phyloP scores from a whole-genome alignment of 2,329 filamentous ascomycete species.

The Botrytis byssoidea region DNA sequence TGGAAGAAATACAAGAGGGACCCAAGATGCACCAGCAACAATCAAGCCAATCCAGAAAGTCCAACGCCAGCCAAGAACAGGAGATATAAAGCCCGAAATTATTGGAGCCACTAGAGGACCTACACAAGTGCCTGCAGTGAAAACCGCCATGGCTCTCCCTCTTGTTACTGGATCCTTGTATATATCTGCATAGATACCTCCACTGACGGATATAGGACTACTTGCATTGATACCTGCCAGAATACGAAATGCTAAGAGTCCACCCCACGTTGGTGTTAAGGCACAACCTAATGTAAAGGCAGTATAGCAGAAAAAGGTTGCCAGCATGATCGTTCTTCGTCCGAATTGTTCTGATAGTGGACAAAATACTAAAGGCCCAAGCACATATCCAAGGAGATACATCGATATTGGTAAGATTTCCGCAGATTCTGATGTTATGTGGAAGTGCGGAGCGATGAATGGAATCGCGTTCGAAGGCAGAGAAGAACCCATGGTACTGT shows the following conservation, averaged over 20 bases:
- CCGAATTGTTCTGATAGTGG: conserved; percentile 66
- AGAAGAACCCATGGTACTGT: conserved; percentile 65
- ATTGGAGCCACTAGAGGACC: conserved; percentile 63
- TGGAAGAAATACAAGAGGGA: conserved; percentile 61
- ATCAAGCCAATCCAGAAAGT: conserved; percentile 61
- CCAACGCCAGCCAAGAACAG: conserved; percentile 60
- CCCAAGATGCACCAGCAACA: conserved; percentile 60
- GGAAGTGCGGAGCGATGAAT: conserved; percentile 57
- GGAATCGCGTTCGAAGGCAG: conserved; percentile 63
- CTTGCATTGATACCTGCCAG: conserved; percentile 58
- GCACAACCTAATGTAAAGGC: conserved; percentile 64
- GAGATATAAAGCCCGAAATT: conserved; percentile 58
- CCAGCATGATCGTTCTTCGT: conserved; percentile 56
- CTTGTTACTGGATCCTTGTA: conserved; percentile 55
- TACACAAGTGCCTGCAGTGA: conserved; percentile 63
- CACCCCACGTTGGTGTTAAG: conserved; percentile 59
- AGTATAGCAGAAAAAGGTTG: conserved; percentile 67
- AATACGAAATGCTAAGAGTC: conserved; percentile 62
- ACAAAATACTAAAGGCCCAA: conserved; percentile 58
- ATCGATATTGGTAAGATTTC: conserved; percentile 59
- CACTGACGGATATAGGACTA: conserved; percentile 61
- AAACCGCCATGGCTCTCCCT: conserved; percentile 60
- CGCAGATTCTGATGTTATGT: conserved; percentile 46
- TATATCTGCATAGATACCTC: conserved; percentile 64
- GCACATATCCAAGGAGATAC: conserved; percentile 62